These are phyloP conservation scores for Eutrema salsugineum DNA, from an alignment of 441 rosid species.

Conservation along the genomic window DNA sequence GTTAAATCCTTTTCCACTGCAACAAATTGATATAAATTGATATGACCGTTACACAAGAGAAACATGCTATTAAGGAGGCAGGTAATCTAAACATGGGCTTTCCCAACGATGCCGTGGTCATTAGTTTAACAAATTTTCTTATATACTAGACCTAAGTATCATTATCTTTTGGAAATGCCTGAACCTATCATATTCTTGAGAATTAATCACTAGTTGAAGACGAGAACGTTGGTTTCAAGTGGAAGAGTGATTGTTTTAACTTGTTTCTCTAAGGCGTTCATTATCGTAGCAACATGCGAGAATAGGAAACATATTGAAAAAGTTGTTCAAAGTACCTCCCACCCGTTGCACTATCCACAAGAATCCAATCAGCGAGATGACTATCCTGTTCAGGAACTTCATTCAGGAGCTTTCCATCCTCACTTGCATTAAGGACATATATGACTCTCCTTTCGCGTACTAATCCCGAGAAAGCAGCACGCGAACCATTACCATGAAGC, in stretches of 20 bases:
- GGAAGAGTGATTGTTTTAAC: neutral
- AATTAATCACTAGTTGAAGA: neutral
- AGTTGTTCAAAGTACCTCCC: conserved; percentile 50
- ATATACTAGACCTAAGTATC: neutral
- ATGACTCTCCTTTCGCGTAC: conserved; percentile 45
- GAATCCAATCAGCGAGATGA: conserved; percentile 77
- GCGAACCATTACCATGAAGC: conserved; percentile 80
- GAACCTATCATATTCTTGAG: neutral
- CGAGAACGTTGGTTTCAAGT: neutral
- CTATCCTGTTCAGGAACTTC: conserved; percentile 59
- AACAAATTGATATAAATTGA: conserved; percentile 1
- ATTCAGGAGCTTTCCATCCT: conserved; percentile 63
- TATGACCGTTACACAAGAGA: neutral
- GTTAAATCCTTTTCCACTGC: conserved; percentile 83
- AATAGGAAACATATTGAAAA: neutral
- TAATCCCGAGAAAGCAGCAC: conserved; percentile 52
- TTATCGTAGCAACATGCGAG: neutral
- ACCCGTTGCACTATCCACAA: conserved; percentile 80
- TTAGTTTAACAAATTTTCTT: neutral
- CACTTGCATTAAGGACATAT: conserved; percentile 74
- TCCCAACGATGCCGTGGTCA: neutral
- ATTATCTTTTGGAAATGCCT: neutral
- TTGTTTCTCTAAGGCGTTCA: neutral
- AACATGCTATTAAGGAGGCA: neutral
- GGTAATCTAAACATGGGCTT: neutral